Evolutionary conservation across 768 basidiomycete species (phyloP), one percentile per base, ranked within the genome.

Genomic region (Leccinum obscurum): DNA sequence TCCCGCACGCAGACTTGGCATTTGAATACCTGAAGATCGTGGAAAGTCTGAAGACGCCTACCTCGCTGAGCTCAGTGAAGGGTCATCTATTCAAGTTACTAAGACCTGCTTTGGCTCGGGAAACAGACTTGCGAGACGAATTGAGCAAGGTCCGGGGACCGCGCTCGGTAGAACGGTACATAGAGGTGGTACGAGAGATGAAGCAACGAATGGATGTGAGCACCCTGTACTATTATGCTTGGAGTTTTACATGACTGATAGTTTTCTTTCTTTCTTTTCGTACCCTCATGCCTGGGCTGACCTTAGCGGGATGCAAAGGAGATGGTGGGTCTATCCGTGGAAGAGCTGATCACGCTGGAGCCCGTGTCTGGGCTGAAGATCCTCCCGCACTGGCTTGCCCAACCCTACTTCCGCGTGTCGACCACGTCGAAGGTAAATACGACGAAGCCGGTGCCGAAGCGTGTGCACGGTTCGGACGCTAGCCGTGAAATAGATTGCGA

Each of bases 71-170:
- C 64, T 92, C 90, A 0, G 83, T 98, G 65, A 96, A 96, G 69
- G 89, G 92, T 0, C 96, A 99, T 69, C 71, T 99, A 35, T 99
- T 97, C 83, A 93, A 97, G 75, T 73, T 99, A 35, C 83, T 97
- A 76, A 86, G 89, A 0, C 93, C 93, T 0, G 89, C 87, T 0
- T 77, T 98, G 34, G 76, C 68, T 22, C 71, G 77, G 54, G 85
- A 92, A 65, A 78, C 75, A 2, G 93, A 95, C 69, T 72, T 97
- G 60, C 79, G 96, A 46, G 86, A 92, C 58, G 77, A 77, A 68
- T 75, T 98, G 20, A 91, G 92, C 6, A 78, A 75, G 52, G 74
- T 85, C 34, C 72, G 68, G 22, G 74, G 59, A 51, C 65, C 68
- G 59, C 66, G 52, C 24, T 58, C 58, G 39, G 46, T 68, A 13